Conservation (phyloP, 805 yeast genomes). For the Starmerella bombi region DNA sequence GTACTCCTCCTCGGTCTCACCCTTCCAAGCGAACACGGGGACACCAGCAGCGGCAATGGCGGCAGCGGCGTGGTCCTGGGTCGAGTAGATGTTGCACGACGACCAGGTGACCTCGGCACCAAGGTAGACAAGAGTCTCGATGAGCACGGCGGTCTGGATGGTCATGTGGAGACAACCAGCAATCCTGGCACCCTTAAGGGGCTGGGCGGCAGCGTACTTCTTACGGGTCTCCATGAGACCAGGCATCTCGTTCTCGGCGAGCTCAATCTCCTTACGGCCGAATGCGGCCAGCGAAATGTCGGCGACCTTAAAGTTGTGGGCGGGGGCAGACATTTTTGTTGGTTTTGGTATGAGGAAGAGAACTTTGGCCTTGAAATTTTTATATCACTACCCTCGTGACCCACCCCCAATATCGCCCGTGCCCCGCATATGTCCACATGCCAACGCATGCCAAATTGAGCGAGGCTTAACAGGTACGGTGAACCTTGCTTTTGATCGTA, state of each 20-base stretch:
- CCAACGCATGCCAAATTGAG: too few species aligned
- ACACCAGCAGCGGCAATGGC: slow-evolving; percentile 99
- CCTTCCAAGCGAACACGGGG: slow-evolving; percentile 99
- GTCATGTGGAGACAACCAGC: slow-evolving; percentile 99
- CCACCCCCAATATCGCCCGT: not conserved
- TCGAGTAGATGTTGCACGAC: slow-evolving; percentile 97
- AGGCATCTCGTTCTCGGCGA: slow-evolving; percentile 98
- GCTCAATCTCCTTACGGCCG: slow-evolving; percentile 98
- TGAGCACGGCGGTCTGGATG: slow-evolving; percentile 96
- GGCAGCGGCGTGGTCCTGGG: slow-evolving; percentile 99
- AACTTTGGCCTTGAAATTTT: too few species aligned
- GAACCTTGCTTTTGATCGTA: too few species aligned
- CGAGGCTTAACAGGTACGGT: too few species aligned
- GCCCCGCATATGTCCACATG: not conserved
- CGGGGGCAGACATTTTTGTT: slow-evolving; percentile 45
- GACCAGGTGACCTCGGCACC: slow-evolving; percentile 99
- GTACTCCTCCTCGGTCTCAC: slow-evolving; percentile 99
- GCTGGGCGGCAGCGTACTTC: slow-evolving; percentile 82
- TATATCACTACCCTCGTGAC: not conserved
- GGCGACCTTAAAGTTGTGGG: slow-evolving; percentile 82
- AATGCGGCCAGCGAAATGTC: slow-evolving; percentile 98
- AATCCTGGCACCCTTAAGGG: slow-evolving; percentile 94
- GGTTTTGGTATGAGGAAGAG: too few species aligned
- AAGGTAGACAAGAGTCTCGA: slow-evolving; percentile 89
- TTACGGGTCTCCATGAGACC: slow-evolving; percentile 96